phyloP scores from a whole-genome alignment of 2,329 filamentous ascomycete genomes.

The Diplodia corticola region DNA sequence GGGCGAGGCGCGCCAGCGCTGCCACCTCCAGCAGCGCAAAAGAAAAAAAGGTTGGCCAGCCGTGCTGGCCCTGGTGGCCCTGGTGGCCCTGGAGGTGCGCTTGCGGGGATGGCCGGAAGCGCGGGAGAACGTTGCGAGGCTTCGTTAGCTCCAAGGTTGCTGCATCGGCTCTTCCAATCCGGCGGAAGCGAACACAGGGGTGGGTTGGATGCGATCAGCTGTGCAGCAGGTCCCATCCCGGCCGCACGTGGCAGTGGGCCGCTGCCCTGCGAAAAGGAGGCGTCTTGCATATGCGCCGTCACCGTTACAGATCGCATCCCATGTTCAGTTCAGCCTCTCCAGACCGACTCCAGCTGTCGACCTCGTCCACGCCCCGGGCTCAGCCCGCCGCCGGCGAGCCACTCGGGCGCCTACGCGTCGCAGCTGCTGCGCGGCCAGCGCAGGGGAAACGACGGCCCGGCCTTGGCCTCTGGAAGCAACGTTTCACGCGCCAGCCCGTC shows the following conservation, averaged over 20 bases:
- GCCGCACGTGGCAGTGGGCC: slow-evolving; percentile 35
- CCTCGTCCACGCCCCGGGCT: not conserved
- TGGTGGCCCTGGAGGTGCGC: slow-evolving; percentile 25
- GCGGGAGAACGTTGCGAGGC: slow-evolving; percentile 34
- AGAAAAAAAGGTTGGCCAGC: not conserved
- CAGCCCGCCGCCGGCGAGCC: not conserved
- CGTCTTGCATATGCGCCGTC: slow-evolving; percentile 24
- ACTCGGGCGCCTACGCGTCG: slow-evolving; percentile 10
- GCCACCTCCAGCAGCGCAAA: not conserved
- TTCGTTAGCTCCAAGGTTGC: slow-evolving; percentile 28
- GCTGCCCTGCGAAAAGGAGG: slow-evolving; percentile 22
- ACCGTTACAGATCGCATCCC: slow-evolving; percentile 21
- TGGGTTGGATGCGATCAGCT: slow-evolving; percentile 31
- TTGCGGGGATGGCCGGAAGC: slow-evolving; percentile 41
- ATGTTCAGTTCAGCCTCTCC: slow-evolving; percentile 23
- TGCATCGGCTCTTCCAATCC: slow-evolving; percentile 38
- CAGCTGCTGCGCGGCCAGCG: not conserved
- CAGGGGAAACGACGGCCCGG: slow-evolving; percentile 12
- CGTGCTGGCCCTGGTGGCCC: not conserved
- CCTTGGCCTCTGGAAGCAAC: slow-evolving; percentile 9
- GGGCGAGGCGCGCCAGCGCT: not conserved
- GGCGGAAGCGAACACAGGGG: slow-evolving; percentile 40
- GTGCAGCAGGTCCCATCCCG: slow-evolving; percentile 33
- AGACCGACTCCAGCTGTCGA: not conserved
- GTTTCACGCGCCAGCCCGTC: slow-evolving; percentile 15